Evolutionary conservation across 192 early-diverging fungal species (phyloP).

Genomic region (Backusella circina): DNA sequence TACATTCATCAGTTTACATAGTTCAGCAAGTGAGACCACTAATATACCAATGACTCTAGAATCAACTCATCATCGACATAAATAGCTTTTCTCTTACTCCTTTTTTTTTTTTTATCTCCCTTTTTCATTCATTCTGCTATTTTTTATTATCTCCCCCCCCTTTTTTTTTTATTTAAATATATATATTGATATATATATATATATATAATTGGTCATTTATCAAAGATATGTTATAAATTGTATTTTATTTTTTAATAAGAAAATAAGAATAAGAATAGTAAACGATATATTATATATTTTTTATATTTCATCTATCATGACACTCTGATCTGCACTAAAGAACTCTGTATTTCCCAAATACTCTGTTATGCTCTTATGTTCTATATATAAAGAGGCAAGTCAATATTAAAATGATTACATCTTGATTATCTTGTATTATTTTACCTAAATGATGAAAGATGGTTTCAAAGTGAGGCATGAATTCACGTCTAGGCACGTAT

Average conservation of each 20-base stretch:
- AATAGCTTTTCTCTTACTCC: neutral
- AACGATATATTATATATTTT: neutral
- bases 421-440: neutral
- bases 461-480: slow-evolving; percentile 91
- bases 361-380: slow-evolving; percentile 19
- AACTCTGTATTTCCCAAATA: slow-evolving; percentile 6
- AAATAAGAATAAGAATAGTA: neutral
- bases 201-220: neutral
- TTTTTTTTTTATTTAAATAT: neutral
- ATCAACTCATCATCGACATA: neutral
- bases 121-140: neutral
- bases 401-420: neutral
- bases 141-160: neutral
- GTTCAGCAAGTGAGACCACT: neutral
- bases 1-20: slow-evolving; percentile 2
- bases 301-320: slow-evolving; percentile 1
- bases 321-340: slow-evolving; percentile 2
- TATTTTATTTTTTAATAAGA: neutral
- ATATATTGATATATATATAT: too few species aligned
- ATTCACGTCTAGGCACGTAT: slow-evolving; percentile 80
- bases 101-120: neutral
- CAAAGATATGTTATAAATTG: neutral
- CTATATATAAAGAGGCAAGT: slow-evolving; percentile 7
- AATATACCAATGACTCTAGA: neutral
- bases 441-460: slow-evolving; percentile 64